Conservation (phyloP, 768 basidiomycete species). For the Galerina sulciceps region DNA sequence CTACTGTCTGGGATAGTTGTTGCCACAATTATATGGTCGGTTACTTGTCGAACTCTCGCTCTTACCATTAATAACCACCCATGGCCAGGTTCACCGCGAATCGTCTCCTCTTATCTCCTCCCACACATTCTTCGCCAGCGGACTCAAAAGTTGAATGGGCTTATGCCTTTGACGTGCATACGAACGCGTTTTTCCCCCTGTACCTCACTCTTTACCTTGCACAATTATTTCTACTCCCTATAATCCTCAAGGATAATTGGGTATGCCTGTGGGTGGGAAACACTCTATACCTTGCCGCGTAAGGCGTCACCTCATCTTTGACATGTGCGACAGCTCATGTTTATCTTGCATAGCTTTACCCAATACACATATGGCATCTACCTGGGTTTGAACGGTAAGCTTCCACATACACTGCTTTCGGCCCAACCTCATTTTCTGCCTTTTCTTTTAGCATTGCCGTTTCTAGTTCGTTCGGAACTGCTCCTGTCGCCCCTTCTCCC, state of each 20-base stretch:
- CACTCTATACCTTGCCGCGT: slow-evolving; percentile 89
- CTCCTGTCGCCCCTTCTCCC: slow-evolving; percentile 91
- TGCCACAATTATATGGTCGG: slow-evolving; percentile 79
- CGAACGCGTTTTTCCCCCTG: slow-evolving; percentile 94
- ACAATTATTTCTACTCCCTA: slow-evolving; percentile 83
- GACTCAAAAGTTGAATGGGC: slow-evolving; percentile 86
- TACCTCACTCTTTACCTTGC: slow-evolving; percentile 90
- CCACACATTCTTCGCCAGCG: slow-evolving; percentile 71
- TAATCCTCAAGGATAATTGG: slow-evolving; percentile 87
- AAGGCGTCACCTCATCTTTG: slow-evolving; percentile 29
- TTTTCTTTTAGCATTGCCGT: slow-evolving; percentile 77
- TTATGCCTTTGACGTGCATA: slow-evolving; percentile 96
- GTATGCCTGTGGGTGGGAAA: slow-evolving; percentile 94
- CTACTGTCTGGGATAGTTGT: slow-evolving; percentile 75
- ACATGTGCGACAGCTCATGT: slow-evolving; percentile 10
- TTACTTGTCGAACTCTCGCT: slow-evolving; percentile 10
- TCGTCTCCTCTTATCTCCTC: slow-evolving; percentile 67
- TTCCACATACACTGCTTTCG: slow-evolving; percentile 5
- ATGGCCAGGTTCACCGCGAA: slow-evolving; percentile 68
- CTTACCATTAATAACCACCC: not conserved
- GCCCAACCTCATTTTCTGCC: slow-evolving; percentile 11
- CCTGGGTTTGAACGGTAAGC: slow-evolving; percentile 78
- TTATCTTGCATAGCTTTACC: slow-evolving; percentile 55
- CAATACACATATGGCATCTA: slow-evolving; percentile 95
- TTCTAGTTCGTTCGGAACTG: slow-evolving; percentile 87